These are phyloP conservation scores for Lachnellula cervina DNA, from an alignment of 2,329 filamentous ascomycete species.

Conservation along the genomic window DNA sequence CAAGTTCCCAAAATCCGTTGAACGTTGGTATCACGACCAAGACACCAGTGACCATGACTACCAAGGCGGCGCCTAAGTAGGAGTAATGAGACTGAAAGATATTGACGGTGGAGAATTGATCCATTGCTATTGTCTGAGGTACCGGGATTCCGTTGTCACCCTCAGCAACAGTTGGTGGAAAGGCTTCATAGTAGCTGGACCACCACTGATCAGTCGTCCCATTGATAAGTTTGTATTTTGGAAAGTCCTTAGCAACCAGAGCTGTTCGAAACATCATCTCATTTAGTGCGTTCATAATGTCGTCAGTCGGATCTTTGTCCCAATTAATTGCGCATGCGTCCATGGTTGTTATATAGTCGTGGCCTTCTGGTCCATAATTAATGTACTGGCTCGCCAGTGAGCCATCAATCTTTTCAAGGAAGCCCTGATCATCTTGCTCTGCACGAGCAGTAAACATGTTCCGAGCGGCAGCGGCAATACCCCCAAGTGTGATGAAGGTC, in stretches of 20 bases:
- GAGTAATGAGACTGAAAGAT: constrained; percentile 10
- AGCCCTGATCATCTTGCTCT: too few species aligned
- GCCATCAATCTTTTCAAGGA: too few species aligned
- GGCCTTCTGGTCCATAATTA: background rate
- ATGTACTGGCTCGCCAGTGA: background rate
- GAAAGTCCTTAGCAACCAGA: background rate
- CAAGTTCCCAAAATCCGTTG: constrained; percentile 24
- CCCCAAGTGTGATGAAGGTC: background rate
- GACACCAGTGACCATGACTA: constrained; percentile 3
- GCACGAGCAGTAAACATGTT: too few species aligned
- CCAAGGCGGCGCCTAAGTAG: constrained; percentile 7
- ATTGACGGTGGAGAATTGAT: background rate
- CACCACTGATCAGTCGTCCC: background rate
- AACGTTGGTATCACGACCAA: constrained; percentile 14
- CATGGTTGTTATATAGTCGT: background rate
- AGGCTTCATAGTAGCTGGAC: background rate
- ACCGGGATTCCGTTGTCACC: background rate
- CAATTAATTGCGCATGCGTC: constrained; percentile 1
- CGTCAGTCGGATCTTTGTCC: constrained; percentile 20
- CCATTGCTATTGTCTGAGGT: constrained; percentile 2
- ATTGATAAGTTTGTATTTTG: background rate
- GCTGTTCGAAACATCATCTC: constrained; percentile 6
- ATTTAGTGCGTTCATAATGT: constrained; percentile 4
- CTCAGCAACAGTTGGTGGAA: too few species aligned
- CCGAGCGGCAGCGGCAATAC: background rate